phyloP scores from a whole-genome alignment of 352 stramenopile species.

The Globisporangium solare region DNA sequence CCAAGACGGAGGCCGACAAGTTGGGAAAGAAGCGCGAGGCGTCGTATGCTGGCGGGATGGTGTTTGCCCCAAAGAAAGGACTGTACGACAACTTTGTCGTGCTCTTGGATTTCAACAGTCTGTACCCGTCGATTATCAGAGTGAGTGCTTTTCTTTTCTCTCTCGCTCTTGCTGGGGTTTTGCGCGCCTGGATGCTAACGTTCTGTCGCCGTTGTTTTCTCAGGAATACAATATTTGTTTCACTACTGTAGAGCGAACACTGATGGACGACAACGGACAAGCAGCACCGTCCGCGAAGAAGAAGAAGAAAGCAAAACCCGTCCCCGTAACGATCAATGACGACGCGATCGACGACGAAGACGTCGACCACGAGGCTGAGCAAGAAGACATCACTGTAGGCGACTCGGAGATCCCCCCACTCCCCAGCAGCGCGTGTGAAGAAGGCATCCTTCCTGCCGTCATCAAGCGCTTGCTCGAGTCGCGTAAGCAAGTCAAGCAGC shows the following conservation, averaged over 20 bases:
- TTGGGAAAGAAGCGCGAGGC: conserved; percentile 64
- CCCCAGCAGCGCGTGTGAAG: conserved; percentile 64
- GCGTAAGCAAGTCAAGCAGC: conserved; percentile 96
- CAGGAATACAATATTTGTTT: conserved; percentile 99
- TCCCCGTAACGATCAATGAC: conserved; percentile 51
- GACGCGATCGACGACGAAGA: conserved; percentile 81
- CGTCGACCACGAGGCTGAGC: conserved; percentile 63
- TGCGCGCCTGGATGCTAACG: not conserved
- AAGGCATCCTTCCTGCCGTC: conserved; percentile 93
- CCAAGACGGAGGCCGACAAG: conserved; percentile 59
- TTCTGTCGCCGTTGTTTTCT: not conserved
- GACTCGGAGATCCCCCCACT: conserved; percentile 88
- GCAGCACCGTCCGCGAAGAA: conserved; percentile 27
- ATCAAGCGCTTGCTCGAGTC: conserved; percentile 98
- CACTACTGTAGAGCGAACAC: conserved; percentile 94
- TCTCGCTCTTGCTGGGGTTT: too few species aligned
- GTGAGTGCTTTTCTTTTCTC: conserved; percentile 22
- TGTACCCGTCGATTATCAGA: conserved; percentile 99
- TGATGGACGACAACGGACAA: conserved; percentile 47
- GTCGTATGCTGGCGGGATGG: conserved; percentile 98
- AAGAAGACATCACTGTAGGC: conserved; percentile 33
- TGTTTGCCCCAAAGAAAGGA: conserved; percentile 99
- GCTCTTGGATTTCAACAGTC: conserved; percentile 99
- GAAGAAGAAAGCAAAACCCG: conserved; percentile 50
- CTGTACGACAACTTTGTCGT: conserved; percentile 99